Percentiles rank a stretch among this genome's conserved stretches.
Evolutionary conservation across 176 grass and related monocot genomes (phyloP).

Genomic region (Cenchrus purpureus): DNA sequence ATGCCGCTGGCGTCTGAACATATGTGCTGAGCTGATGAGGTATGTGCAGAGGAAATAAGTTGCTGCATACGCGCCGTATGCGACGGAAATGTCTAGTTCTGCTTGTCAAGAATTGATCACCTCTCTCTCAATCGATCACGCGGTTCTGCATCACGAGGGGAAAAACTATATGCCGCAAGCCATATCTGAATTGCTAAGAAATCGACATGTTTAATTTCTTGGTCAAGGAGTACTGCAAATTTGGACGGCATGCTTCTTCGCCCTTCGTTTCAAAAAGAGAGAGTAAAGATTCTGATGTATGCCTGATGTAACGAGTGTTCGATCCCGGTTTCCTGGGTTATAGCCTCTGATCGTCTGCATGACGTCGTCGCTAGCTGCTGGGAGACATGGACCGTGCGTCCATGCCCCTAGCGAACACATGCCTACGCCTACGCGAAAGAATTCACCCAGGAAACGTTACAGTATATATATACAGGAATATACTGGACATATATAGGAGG

Average conservation of each 20-base stretch:
- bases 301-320: not conserved
- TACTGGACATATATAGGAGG: not conserved
- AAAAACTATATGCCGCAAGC: not conserved
- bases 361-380: not conserved
- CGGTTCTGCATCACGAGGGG: not conserved
- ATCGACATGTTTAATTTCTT: not conserved
- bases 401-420: not conserved
- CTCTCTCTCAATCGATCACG: not conserved
- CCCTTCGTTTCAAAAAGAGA: no score
- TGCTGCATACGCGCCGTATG: not conserved
- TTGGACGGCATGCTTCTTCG: not conserved
- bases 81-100: not conserved
- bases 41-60: not conserved
- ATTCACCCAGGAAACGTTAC: not conserved
- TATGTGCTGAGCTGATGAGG: not conserved
- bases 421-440: not conserved
- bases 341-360: not conserved
- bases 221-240: not conserved
- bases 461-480: not conserved
- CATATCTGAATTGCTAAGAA: not conserved
- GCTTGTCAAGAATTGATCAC: not conserved
- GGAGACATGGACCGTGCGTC: not conserved
- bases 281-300: not conserved
- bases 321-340: not conserved
- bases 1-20: not conserved